Percentiles rank a stretch among this genome's conserved stretches.
Evolutionary conservation across 2,329 filamentous ascomycete genomes (phyloP).

Genomic region (Colletotrichum theobromicola): DNA sequence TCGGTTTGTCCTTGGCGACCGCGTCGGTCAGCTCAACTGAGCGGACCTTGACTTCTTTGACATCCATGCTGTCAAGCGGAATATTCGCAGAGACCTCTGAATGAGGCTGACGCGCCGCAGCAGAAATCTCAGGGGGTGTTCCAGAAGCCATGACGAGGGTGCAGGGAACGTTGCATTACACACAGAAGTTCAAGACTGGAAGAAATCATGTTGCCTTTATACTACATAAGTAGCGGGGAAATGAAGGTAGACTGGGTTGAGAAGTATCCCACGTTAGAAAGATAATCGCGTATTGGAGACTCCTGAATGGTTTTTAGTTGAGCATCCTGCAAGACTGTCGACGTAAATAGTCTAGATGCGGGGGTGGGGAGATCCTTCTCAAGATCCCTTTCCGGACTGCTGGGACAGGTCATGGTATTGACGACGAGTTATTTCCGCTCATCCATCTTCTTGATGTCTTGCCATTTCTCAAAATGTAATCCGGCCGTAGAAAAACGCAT

Average conservation of each 20-base stretch:
- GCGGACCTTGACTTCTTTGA: slow-evolving; percentile 19
- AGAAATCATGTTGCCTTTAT: not conserved
- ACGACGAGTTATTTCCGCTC: not conserved
- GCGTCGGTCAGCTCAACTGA: slow-evolving; percentile 22
- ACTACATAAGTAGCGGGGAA: not conserved
- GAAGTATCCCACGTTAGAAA: not conserved
- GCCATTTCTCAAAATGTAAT: not conserved
- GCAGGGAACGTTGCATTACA: not conserved
- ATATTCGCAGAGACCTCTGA: not conserved
- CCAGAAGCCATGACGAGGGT: not conserved
- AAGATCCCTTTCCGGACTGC: not conserved
- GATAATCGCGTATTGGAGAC: not conserved
- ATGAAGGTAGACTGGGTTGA: not conserved
- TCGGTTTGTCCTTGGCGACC: slow-evolving; percentile 22
- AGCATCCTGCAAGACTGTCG: not conserved
- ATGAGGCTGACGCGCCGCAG: not conserved
- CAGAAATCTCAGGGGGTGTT: not conserved
- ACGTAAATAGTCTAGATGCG: not conserved
- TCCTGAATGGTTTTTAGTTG: not conserved
- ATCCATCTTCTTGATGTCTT: not conserved
- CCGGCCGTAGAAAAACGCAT: not conserved
- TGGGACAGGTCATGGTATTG: not conserved
- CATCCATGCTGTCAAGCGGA: not conserved
- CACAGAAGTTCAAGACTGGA: not conserved
- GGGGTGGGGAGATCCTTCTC: not conserved